These are phyloP conservation scores for Inonotus obliquus DNA, from an alignment of 1,284 basidiomycete species.

Conservation along the genomic window DNA sequence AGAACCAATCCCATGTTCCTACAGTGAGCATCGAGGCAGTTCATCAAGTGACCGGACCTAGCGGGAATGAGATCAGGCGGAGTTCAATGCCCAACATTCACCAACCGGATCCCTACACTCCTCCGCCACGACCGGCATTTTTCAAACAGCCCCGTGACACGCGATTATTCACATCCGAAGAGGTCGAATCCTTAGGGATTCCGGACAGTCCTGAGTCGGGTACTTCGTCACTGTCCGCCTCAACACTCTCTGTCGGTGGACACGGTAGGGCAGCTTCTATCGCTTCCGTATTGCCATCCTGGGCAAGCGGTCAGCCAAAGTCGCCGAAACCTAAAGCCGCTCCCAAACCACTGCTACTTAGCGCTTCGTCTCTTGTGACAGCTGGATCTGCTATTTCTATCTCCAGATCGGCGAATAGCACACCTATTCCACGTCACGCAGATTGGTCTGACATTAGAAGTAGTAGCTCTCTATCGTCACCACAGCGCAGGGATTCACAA, in stretches of 20 bases:
- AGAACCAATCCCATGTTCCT: conserved; percentile 18
- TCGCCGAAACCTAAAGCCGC: conserved; percentile 35
- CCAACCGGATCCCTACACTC: conserved; percentile 40
- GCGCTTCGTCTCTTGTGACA: conserved; percentile 39
- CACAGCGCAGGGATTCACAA: conserved; percentile 45
- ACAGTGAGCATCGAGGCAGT: conserved; percentile 3
- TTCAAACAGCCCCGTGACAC: conserved; percentile 58
- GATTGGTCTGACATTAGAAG: conserved; percentile 51
- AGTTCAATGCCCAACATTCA: conserved; percentile 42
- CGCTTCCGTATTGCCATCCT: conserved; percentile 30
- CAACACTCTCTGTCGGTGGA: not conserved
- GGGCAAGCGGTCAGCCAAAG: conserved; percentile 27
- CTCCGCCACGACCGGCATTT: conserved; percentile 52
- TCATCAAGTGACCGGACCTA: not conserved
- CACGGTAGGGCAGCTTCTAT: conserved; percentile 10
- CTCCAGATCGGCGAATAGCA: conserved; percentile 36
- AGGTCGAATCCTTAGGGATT: conserved; percentile 26
- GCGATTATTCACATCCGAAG: conserved; percentile 35
- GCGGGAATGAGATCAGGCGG: conserved; percentile 26
- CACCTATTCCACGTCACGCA: conserved; percentile 25
- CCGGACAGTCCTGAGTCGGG: conserved; percentile 42
- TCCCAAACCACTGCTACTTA: conserved; percentile 55
- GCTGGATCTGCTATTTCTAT: conserved; percentile 30
- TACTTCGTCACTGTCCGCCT: conserved; percentile 21
- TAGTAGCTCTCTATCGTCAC: conserved; percentile 31